Conservation (phyloP, 331 rosid species). For the Stylosanthes scabra region DNA sequence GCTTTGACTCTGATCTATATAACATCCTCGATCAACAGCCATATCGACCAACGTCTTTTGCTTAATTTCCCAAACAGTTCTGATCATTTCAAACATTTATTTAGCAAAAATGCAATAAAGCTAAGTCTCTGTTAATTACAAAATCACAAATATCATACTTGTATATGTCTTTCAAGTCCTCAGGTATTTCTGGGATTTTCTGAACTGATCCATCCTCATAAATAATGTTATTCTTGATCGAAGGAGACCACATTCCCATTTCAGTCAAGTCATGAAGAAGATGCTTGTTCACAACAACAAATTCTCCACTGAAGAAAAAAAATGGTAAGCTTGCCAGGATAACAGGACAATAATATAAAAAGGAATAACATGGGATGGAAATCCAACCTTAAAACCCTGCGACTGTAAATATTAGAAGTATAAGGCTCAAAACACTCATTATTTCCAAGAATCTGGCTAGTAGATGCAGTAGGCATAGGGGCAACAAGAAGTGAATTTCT, state of each 20-base stretch:
- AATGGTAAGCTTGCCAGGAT: conserved; percentile 18
- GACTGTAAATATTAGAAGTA: conserved; percentile 93
- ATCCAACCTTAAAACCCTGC: conserved; percentile 88
- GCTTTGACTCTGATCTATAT: conserved; percentile 97
- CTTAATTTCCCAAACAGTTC: conserved; percentile 99
- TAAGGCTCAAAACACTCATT: conserved; percentile 99
- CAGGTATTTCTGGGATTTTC: conserved; percentile 72
- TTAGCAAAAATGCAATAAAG: conserved; percentile 35
- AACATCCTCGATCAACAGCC: conserved; percentile 97
- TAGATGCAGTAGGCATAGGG: conserved; percentile 99
- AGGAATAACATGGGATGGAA: neutral
- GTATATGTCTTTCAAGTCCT: conserved; percentile 76
- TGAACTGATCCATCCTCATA: conserved; percentile 84
- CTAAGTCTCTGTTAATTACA: neutral
- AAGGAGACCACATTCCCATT: conserved; percentile 94
- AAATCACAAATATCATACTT: conserved; percentile 59
- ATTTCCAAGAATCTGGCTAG: conserved; percentile 99
- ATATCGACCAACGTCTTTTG: conserved; percentile 92
- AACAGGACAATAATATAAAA: neutral
- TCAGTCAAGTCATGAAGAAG: conserved; percentile 93
- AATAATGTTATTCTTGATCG: conserved; percentile 77
- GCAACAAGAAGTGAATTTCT: conserved; percentile 95
- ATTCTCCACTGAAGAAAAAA: conserved; percentile 76
- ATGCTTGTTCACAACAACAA: conserved; percentile 99
- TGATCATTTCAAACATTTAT: conserved; percentile 36